Evolutionary conservation across 257 asterid genomes (phyloP).

Genomic region (Solanum paucissectum): DNA sequence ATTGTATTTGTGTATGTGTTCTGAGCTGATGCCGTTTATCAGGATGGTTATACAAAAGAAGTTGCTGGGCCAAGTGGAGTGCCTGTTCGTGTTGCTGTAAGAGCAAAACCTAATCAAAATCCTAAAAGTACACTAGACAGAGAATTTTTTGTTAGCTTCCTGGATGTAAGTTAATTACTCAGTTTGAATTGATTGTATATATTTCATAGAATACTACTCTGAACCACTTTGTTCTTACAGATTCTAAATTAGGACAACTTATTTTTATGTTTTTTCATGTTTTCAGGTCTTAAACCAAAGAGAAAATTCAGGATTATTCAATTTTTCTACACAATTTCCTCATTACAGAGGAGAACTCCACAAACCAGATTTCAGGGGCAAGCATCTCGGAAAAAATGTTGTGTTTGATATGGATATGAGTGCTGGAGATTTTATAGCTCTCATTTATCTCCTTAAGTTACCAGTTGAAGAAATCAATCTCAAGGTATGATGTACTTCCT

Average conservation of each 20-base stretch:
- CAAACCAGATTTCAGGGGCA: slow-evolving; percentile 46
- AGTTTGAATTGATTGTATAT: neutral
- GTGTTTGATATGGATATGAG: slow-evolving; percentile 97
- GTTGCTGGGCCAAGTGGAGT: slow-evolving; percentile 41
- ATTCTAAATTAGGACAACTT: neutral
- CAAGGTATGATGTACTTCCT: slow-evolving; percentile 30
- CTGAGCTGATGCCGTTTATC: neutral
- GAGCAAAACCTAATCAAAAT: slow-evolving; percentile 55
- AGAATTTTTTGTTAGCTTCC: slow-evolving; percentile 49
- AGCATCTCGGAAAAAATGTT: slow-evolving; percentile 43
- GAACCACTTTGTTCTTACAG: neutral
- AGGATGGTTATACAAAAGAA: slow-evolving; percentile 74
- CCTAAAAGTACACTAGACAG: slow-evolving; percentile 29
- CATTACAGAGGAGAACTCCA: slow-evolving; percentile 30
- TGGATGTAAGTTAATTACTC: slow-evolving; percentile 40
- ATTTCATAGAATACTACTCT: neutral
- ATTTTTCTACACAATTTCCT: slow-evolving; percentile 50
- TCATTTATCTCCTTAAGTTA: slow-evolving; percentile 65
- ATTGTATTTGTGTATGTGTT: neutral
- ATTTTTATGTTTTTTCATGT: neutral
- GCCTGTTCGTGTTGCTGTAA: slow-evolving; percentile 66
- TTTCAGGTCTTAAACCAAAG: slow-evolving; percentile 54
- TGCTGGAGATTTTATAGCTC: slow-evolving; percentile 83
- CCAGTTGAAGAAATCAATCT: slow-evolving; percentile 62
- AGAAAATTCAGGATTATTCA: slow-evolving; percentile 52